A percentile compares a stretch with the other conserved stretches of the same genome.
Conservation (phyloP, 2,329 filamentous ascomycete species). For the Ophiostoma sp. region DNA sequence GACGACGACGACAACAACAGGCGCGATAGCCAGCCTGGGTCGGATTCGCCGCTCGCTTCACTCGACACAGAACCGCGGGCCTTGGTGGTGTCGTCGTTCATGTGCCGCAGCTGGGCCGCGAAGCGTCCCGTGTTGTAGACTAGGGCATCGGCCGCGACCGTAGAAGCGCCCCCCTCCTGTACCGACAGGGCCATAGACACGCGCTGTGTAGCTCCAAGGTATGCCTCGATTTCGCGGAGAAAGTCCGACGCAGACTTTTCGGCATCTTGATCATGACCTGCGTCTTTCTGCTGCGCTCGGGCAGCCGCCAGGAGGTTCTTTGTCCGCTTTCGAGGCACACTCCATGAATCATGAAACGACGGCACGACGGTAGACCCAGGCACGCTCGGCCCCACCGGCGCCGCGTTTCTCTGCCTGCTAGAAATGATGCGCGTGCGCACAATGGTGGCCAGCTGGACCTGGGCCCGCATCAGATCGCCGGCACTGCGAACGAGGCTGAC, state of each 20-base stretch:
- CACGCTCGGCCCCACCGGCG: neutral
- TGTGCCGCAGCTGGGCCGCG: conserved; percentile 22
- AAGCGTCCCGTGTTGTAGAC: conserved; percentile 19
- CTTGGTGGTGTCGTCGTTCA: neutral
- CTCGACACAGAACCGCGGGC: conserved; percentile 20
- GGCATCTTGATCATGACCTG: neutral
- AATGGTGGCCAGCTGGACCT: conserved; percentile 71
- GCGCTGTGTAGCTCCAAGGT: conserved; percentile 58
- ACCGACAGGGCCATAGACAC: conserved; percentile 23
- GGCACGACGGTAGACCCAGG: neutral
- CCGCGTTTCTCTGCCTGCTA: neutral
- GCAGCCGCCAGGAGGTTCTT: conserved; percentile 16
- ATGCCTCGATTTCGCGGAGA: conserved; percentile 68
- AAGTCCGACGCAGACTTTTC: conserved; percentile 38
- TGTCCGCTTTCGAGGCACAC: conserved; percentile 21
- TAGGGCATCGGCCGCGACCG: conserved; percentile 22
- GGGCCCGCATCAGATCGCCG: conserved; percentile 58
- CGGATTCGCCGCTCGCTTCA: conserved; percentile 23
- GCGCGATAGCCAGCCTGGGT: neutral
- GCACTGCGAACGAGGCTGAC: conserved; percentile 22
- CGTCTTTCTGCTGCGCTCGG: neutral
- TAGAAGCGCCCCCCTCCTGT: conserved; percentile 21
- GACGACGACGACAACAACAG: neutral
- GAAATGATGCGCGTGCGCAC: conserved; percentile 35
- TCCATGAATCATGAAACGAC: conserved; percentile 22